Evolutionary conservation across 768 basidiomycete genomes (phyloP), one percentile per base, ranked within the genome.

Genomic region (Serendipita indica): DNA sequence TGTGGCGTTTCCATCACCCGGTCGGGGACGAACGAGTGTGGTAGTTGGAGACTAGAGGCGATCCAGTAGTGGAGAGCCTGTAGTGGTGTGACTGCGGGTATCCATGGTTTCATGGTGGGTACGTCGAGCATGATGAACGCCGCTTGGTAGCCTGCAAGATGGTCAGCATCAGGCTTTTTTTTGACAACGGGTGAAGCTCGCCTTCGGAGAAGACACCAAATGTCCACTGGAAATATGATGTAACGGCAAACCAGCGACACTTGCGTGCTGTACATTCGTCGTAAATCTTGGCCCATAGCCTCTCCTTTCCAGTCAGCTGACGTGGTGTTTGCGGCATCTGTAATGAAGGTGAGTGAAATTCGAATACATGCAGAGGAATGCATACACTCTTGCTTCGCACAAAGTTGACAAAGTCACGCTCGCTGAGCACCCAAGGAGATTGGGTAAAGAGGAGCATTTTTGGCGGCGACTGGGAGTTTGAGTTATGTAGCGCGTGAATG

Each of bases 181-280:
- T 25, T 10, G 45, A 20, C 22, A 12, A 12, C 22, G 16, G 13
- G 45, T 10, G 12, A 25, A 25, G 12, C 14, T 46, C n/a, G 22
- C 45, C 45, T 25, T 46, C 45, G 22, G 57, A 58, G 32, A 58
- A 58, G 39, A 58, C 57, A 52, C 57, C 57, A 41, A 58, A 58
- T n/a, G 39, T 27, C 57, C 57, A 58, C 18, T 33, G 22, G 39
- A 18, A 2, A 28, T 58, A 58, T 12, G 57, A 58, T 20, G 57
- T 14, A 18, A 58, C 57, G 22, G 54, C 45, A 3, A 58, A 58
- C 57, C 57, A 58, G 18, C 57, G 57, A 39, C 57, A 58, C 12
- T 49, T 13, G 27, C 13, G 49, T 22, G 13, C 52, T 14, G 33
- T 33, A 2, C 57, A 58, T 49, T 41, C 34, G 27, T 58, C 57